A percentile compares a stretch with the other conserved stretches of the same genome.
These are phyloP conservation scores for Blakeslea trispora DNA, from an alignment of 371 early-diverging fungal genomes.

Conservation along the genomic window DNA sequence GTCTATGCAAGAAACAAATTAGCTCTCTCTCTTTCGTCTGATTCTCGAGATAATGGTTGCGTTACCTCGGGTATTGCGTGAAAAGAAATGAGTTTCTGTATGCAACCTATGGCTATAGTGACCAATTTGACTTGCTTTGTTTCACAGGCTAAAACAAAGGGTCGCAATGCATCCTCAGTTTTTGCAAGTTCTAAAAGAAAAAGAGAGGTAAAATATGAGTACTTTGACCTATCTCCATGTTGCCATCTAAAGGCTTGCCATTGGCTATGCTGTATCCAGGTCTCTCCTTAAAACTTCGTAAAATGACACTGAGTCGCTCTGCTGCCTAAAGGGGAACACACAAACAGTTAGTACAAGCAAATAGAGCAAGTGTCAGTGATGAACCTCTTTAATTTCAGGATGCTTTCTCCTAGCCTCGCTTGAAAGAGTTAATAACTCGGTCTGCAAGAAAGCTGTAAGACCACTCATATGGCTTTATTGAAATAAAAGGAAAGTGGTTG, in stretches of 20 bases:
- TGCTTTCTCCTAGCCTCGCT: conserved; percentile 89
- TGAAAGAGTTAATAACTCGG: conserved; percentile 86
- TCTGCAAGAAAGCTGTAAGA: conserved; percentile 72
- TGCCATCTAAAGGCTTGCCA: conserved; percentile 30
- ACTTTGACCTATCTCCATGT: too few relatives aligned
- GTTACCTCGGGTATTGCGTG: conserved; percentile 83
- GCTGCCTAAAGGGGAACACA: conserved; percentile 53
- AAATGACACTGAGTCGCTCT: conserved; percentile 58
- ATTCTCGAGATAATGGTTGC: not conserved
- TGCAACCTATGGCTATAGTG: conserved; percentile 83
- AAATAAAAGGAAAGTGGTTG: not conserved
- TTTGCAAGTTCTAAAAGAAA: conserved; percentile 70
- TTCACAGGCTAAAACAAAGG: conserved; percentile 89
- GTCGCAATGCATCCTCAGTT: conserved; percentile 81
- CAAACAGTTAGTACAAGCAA: not conserved
- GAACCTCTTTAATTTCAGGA: conserved; percentile 95
- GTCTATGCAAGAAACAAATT: conserved; percentile 36
- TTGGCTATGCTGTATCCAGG: conserved; percentile 57
- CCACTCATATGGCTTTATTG: conserved; percentile 44
- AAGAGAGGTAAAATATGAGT: not conserved
- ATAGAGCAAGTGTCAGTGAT: not conserved
- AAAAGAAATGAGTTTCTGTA: conserved; percentile 86
- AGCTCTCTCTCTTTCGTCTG: too few relatives aligned
- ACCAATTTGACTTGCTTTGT: conserved; percentile 86
- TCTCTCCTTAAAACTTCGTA: conserved; percentile 62